These are phyloP conservation scores for Camelina sativa DNA, from an alignment of 345 rosid genomes.

Conservation along the genomic window DNA sequence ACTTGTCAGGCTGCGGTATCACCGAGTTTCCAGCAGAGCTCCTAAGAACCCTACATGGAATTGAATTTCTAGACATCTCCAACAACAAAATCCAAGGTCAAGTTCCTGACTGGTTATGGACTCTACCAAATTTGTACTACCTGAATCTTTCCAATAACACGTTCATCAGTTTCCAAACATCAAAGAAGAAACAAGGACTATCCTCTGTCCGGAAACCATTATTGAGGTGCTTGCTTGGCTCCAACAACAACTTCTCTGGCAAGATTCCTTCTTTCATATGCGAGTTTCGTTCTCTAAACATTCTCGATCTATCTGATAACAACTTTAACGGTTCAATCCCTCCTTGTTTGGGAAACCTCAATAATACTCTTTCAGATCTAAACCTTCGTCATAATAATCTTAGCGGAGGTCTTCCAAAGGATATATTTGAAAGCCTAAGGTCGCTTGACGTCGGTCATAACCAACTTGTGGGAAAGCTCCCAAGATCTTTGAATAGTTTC, in stretches of 20 bases:
- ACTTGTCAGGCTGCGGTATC: no score
- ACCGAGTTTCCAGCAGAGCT: neutral
- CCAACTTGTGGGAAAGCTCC: no score
- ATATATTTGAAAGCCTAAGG: no score
- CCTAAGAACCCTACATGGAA: neutral
- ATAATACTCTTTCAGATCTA: neutral
- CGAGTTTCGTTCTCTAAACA: no score
- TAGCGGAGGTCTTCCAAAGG: no score
- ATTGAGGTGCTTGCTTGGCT: fast-evolving
- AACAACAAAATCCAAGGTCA: neutral
- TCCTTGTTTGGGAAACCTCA: no score
- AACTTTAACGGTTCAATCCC: no score
- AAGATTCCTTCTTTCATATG: no score
- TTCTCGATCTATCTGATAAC: no score
- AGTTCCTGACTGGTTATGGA: constrained; percentile 31
- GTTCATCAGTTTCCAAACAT: neutral
- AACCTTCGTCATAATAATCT: neutral
- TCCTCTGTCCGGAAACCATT: neutral
- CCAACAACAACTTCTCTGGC: constrained; percentile 14
- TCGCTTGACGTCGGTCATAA: no score
- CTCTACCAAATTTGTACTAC: fast-evolving
- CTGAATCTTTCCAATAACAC: constrained; percentile 16
- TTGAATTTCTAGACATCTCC: fast-evolving
- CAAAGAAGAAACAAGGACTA: neutral
- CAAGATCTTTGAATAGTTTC: no score